Conservation (phyloP, 2,329 filamentous ascomycete species). For the Xylaria sp. region DNA sequence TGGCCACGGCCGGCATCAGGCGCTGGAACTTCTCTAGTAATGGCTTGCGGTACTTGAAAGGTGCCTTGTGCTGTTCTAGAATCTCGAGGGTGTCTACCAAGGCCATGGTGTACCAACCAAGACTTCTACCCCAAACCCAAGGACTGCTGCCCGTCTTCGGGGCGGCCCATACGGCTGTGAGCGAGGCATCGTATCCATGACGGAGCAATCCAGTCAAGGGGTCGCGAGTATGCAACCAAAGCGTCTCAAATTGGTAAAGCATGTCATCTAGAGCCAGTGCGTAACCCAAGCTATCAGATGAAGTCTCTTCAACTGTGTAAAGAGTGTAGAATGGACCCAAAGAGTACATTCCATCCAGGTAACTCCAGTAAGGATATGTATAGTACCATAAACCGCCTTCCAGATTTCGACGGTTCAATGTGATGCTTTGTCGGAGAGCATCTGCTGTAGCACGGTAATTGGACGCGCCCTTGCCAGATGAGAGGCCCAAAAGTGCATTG, state of each 20-base stretch:
- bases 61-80: constrained; percentile 35
- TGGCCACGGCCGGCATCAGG: constrained; percentile 44
- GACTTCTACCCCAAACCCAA: constrained; percentile 53
- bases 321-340: constrained; percentile 55
- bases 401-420: constrained; percentile 49
- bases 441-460: constrained; percentile 38
- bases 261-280: constrained; percentile 44
- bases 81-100: constrained; percentile 53
- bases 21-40: constrained; percentile 41
- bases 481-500: constrained; percentile 44
- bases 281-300: constrained; percentile 2
- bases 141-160: constrained; percentile 51
- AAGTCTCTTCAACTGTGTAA: constrained; percentile 45
- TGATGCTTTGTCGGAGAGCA: constrained; percentile 47
- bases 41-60: constrained; percentile 1
- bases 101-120: constrained; percentile 55
- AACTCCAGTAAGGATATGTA: constrained; percentile 63
- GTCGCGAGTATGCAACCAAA: constrained; percentile 46
- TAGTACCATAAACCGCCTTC: constrained; percentile 54
- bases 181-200: constrained; percentile 53
- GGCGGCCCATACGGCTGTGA: constrained; percentile 52
- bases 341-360: constrained; percentile 65
- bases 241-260: constrained; percentile 47
- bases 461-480: constrained; percentile 14
- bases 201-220: constrained; percentile 47